Conservation (phyloP, 1,284 basidiomycete species). For the Leccinum angustisporum region DNA sequence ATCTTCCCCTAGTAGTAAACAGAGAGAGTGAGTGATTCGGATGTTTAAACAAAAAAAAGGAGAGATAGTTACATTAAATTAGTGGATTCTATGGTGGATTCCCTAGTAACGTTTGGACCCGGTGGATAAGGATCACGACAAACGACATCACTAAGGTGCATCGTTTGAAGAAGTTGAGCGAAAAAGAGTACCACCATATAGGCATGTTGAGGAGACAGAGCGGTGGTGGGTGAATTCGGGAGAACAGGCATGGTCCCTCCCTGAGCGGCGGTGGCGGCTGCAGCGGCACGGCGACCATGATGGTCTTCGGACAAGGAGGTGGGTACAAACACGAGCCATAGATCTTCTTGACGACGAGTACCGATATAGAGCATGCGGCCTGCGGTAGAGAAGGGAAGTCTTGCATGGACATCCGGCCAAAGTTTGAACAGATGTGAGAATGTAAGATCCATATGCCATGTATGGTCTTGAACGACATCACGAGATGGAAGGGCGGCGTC, state of each 20-base stretch:
- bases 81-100: background rate
- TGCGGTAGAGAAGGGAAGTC: conserved; percentile 5
- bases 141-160: background rate
- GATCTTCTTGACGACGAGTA: conserved; percentile 1
- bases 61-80: background rate
- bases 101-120: background rate
- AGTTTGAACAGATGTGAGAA: conserved; percentile 1
- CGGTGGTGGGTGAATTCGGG: background rate
- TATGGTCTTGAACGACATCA: background rate
- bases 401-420: background rate
- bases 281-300: background rate
- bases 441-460: conserved; percentile 6
- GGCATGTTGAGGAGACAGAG: background rate
- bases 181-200: conserved; percentile 11
- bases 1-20: background rate
- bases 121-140: background rate
- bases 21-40: too few relatives aligned
- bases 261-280: too few relatives aligned
- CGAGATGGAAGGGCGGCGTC: conserved; percentile 2
- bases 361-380: conserved; percentile 8
- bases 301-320: background rate
- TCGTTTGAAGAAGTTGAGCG: background rate
- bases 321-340: conserved; percentile 11
- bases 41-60: too few relatives aligned
- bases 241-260: background rate